Conservation (phyloP, 139 green algal genomes). For the Tetradesmus lagerheimii region DNA sequence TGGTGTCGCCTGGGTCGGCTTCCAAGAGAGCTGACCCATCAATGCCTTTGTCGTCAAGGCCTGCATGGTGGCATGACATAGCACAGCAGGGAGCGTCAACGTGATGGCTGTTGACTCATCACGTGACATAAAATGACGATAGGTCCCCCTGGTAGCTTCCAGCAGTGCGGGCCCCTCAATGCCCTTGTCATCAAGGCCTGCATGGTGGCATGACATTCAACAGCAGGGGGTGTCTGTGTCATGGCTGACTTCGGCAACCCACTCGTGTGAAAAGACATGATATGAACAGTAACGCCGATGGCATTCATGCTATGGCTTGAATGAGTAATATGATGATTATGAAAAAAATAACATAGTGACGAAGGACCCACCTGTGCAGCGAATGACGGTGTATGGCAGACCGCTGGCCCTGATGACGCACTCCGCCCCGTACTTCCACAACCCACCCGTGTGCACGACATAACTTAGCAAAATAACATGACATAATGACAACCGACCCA, state of each 20-base stretch:
- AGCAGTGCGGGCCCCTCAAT: slow-evolving; percentile 56
- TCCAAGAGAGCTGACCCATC: slow-evolving; percentile 67
- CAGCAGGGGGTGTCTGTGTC: no score
- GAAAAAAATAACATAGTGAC: no score
- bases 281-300: no score
- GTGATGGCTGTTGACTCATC: no score
- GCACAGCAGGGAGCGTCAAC: slow-evolving; percentile 81
- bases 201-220: no score
- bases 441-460: slow-evolving; percentile 80
- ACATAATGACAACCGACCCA: not conserved
- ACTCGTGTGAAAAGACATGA: slow-evolving; percentile 85
- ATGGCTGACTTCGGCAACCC: slow-evolving; percentile 84
- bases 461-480: no score
- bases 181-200: slow-evolving; percentile 38
- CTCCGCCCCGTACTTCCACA: slow-evolving; percentile 83
- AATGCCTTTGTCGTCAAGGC: slow-evolving; percentile 45
- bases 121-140: no score
- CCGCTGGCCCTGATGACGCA: slow-evolving; percentile 63
- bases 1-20: slow-evolving; percentile 79
- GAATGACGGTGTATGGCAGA: slow-evolving; percentile 82
- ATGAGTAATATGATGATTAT: no score
- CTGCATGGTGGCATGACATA: not conserved
- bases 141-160: no score
- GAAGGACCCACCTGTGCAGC: slow-evolving; percentile 66
- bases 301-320: no score